phyloP scores from a whole-genome alignment of 1,139 yeast genomes.

The Hansenula lynferdii region DNA sequence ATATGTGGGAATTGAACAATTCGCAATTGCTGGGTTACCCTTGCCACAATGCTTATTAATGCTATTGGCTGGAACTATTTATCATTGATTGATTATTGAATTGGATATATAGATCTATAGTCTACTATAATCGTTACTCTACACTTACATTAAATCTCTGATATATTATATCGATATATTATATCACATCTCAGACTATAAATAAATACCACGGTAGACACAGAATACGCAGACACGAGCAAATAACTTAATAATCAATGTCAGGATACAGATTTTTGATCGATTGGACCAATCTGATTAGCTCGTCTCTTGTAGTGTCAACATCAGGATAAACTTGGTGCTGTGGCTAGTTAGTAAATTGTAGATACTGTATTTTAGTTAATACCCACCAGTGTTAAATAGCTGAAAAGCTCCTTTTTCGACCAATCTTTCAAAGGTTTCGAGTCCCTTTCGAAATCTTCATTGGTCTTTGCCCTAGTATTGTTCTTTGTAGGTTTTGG shows the following conservation, averaged over 20 bases:
- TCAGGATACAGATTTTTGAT: slow-evolving; percentile 4
- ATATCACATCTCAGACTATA: no score
- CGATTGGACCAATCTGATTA: slow-evolving; percentile 9
- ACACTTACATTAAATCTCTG: no score
- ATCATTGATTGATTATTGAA: no score
- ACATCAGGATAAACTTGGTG: slow-evolving; percentile 17
- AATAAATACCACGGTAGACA: no score
- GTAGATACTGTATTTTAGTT: background rate
- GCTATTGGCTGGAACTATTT: slow-evolving; percentile 1
- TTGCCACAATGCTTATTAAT: slow-evolving; percentile 1
- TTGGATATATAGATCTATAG: no score
- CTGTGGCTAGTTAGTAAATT: slow-evolving; percentile 3
- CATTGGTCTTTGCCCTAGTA: background rate
- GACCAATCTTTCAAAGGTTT: slow-evolving; percentile 11
- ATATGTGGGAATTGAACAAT: background rate
- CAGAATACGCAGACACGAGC: no score
- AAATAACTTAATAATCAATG: slow-evolving; percentile 1
- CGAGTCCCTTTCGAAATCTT: slow-evolving; percentile 6
- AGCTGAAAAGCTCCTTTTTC: slow-evolving; percentile 10
- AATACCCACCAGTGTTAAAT: slow-evolving; percentile 6
- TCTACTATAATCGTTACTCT: no score
- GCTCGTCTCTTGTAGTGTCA: slow-evolving; percentile 8
- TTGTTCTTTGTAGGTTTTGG: background rate
- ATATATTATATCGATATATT: no score
- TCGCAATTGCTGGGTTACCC: slow-evolving; percentile 1